These are phyloP conservation scores for Phytophthora lateralis DNA, from an alignment of 352 stramenopile species.

Conservation along the genomic window DNA sequence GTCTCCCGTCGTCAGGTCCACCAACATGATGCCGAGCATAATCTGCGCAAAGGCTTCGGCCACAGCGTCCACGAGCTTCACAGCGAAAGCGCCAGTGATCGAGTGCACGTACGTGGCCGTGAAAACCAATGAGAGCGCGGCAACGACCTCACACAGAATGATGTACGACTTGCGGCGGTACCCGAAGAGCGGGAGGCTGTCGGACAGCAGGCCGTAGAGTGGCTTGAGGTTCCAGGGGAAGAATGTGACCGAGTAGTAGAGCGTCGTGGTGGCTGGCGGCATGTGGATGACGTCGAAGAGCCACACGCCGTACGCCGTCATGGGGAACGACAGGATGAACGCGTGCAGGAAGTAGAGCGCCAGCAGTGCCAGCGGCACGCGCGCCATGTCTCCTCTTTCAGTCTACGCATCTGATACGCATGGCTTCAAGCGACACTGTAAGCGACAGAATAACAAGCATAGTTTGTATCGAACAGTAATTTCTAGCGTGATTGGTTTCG, in stretches of 20 bases:
- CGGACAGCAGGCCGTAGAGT: conserved; percentile 78
- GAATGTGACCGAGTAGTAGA: conserved; percentile 87
- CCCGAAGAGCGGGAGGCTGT: conserved; percentile 72
- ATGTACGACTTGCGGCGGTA: conserved; percentile 89
- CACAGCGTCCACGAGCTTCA: conserved; percentile 69
- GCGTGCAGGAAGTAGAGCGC: conserved; percentile 81
- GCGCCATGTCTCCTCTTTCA: conserved; percentile 10
- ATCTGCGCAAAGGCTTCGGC: conserved; percentile 83
- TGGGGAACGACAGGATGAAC: conserved; percentile 80
- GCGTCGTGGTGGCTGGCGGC: conserved; percentile 69
- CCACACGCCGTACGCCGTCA: conserved; percentile 77
- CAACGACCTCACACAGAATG: conserved; percentile 64
- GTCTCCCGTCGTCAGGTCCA: conserved; percentile 64
- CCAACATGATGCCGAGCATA: conserved; percentile 82
- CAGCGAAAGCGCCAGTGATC: conserved; percentile 65
- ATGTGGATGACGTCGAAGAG: conserved; percentile 83
- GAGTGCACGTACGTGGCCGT: conserved; percentile 63
- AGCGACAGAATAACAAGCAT: not conserved
- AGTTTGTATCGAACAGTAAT: conserved; percentile 4
- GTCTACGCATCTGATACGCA: conserved; percentile 1
- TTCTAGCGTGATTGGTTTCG: conserved; percentile 38
- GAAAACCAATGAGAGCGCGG: conserved; percentile 57
- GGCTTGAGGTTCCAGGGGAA: conserved; percentile 89
- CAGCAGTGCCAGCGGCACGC: conserved; percentile 56
- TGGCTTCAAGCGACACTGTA: conserved; percentile 8